These are phyloP conservation scores for Mariannaea elegans DNA, from an alignment of 2,329 filamentous ascomycete genomes.

Conservation along the genomic window DNA sequence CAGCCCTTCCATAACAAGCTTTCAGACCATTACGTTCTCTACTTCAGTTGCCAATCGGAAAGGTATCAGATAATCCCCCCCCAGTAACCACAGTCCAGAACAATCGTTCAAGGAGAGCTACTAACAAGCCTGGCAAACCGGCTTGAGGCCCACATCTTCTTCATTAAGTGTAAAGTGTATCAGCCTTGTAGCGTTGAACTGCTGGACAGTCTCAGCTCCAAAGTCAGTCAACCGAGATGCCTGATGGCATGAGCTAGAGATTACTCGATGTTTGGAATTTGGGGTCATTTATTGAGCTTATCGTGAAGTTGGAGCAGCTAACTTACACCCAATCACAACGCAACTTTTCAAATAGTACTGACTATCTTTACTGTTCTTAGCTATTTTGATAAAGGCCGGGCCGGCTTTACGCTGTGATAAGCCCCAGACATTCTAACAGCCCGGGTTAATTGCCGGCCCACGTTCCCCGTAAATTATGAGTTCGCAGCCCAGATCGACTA, in stretches of 20 bases:
- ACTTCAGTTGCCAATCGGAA: too few species aligned
- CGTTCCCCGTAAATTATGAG: neutral
- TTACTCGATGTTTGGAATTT: neutral
- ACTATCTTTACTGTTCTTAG: too few species aligned
- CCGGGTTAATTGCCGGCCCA: neutral
- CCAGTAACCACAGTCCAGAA: too few species aligned
- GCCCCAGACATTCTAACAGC: neutral
- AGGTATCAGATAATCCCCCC: too few species aligned
- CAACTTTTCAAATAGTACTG: too few species aligned
- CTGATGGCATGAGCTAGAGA: conserved; percentile 3
- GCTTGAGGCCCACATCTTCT: too few species aligned
- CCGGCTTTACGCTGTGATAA: neutral
- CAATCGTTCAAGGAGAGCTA: too few species aligned
- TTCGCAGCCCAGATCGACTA: neutral
- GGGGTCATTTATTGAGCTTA: neutral
- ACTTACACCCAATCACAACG: neutral
- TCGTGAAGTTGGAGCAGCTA: neutral
- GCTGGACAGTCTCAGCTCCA: neutral
- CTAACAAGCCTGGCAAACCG: too few species aligned
- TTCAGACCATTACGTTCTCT: too few species aligned
- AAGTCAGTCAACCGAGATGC: conserved; percentile 4
- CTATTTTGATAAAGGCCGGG: neutral
- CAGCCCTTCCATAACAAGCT: too few species aligned
- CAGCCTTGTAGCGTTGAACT: too few species aligned
- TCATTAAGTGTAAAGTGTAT: too few species aligned